Conservation (phyloP, 768 basidiomycete genomes). For the Suillus luteus region DNA sequence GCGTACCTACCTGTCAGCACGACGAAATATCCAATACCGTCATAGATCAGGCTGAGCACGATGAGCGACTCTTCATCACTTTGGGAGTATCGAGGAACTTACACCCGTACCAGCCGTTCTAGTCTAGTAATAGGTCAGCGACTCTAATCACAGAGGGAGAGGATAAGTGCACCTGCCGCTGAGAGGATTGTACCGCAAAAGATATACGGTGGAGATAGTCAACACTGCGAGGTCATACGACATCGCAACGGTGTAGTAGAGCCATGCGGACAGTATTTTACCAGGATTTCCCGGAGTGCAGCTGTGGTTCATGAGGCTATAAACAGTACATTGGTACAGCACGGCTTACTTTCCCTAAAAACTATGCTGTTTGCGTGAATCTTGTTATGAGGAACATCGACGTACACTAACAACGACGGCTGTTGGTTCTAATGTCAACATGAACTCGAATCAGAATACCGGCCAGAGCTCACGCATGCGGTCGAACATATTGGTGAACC, state of each 20-base stretch:
- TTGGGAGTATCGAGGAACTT: constrained; percentile 12
- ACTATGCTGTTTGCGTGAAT: not conserved
- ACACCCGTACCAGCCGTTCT: constrained; percentile 32
- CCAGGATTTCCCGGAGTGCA: constrained; percentile 44
- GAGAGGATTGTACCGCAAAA: constrained; percentile 46
- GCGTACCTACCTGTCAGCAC: constrained; percentile 48
- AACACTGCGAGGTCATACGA: constrained; percentile 56
- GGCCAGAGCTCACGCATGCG: constrained; percentile 46
- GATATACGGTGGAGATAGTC: constrained; percentile 49
- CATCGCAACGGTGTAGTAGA: constrained; percentile 60
- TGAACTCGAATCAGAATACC: constrained; percentile 10
- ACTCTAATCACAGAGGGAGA: not conserved
- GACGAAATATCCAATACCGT: constrained; percentile 67
- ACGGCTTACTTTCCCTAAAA: constrained; percentile 40
- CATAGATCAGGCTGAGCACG: constrained; percentile 60
- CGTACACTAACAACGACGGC: constrained; percentile 26
- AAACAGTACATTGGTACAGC: not conserved
- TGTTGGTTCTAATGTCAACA: constrained; percentile 17
- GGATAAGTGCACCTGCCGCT: constrained; percentile 26
- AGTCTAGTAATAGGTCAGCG: constrained; percentile 21
- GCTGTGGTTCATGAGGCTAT: constrained; percentile 33
- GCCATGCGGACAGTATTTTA: constrained; percentile 47
- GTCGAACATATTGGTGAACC: constrained; percentile 54
- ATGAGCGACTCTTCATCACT: constrained; percentile 10
- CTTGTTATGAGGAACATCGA: constrained; percentile 5